Base-by-base conservation (phyloP, 352 stramenopile genomes). In the Pythium aquatile region DNA sequence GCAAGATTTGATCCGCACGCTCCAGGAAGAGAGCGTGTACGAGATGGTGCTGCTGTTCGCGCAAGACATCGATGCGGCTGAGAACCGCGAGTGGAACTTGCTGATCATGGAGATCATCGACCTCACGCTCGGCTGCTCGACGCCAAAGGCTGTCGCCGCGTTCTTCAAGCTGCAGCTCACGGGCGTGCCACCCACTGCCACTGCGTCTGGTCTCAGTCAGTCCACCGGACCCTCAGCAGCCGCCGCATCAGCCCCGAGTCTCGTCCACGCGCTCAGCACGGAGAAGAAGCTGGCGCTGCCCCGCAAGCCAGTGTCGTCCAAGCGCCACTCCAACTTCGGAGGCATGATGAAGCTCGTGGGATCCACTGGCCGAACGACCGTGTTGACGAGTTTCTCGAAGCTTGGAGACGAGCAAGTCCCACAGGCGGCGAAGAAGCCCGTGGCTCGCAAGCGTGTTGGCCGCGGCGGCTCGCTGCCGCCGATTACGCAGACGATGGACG, bases 41-140 rank as follows among this genome's bases (percentile, higher is more conserved):
- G 88, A 96, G 58, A 94, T 95, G 82, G 65, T 96, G 8, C 61
- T 96, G 54, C 70, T 95, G 3, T 94, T 96, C 63, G 78, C 88
- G 1, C 83, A 87, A 69, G 85, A 96, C 54, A 96, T 96, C 56
- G 86, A 96, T 9, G 84, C 86, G 2, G 60, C 80, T 0, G 87
- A 94, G 42, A 93, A 94, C 65, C 79, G 78, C 8, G 88, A 96
- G 54, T 95, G 88, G 88, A 94, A 95, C 49, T 49, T 96, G 63
- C 57, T 96, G 6, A 81, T 96, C 40, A 93, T 96, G 85, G 88
- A 96, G 68, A 94, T 96, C 74, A 72, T 96, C 26, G 84, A 92
- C 59, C 73, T 95, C 44, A 93, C 87, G 20, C 71, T 96, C 0
- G 73, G 79, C 48, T 88, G 82, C 35, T 89, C 84, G 0, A 78